Base-by-base conservation (phyloP, 2,329 filamentous ascomycete genomes). In the Seiridium unicorne region DNA sequence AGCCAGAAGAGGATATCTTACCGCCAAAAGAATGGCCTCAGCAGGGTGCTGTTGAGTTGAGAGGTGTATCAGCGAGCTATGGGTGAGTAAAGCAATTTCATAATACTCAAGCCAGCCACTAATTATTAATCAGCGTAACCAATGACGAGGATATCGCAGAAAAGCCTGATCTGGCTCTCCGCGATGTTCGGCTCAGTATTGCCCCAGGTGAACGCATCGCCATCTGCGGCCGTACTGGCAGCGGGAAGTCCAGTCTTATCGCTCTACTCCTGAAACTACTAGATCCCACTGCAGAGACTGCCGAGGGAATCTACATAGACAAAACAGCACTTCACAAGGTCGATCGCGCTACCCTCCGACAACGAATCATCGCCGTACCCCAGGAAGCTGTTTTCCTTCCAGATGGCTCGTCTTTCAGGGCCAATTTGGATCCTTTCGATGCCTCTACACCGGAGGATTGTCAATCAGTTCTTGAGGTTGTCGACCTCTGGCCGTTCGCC, bases 371-470 rank as follows among this genome's bases (percentile, higher is more conserved):
- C 49, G 73, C 74, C 3, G 66, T 81, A 3, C 77, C 79, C 0
- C 78, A 81, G 64, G 79, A 80, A 8, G 63, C 74, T 1, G 73
- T 78, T 6, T 79, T 81, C 65, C 65, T 79, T 3, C 73, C 71
- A 1, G 76, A 71, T 51, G 74, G 70, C 3, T 72, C 69, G 40
- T 73, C 65, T 1, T 75, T 74, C 59, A 65, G 60, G 7, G 60
- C 64, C 13, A 74, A 76, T 47, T 68, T 77, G 1, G 75, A 76
- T 57, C 72, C 73, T 0, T 69, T 64, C 13, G 55, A 60, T 0
- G 38, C 62, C 1, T 66, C 69, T 0, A 68, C 67, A 0, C 36
- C 54, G 0, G 62, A 55, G 0, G 68, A 72, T 5, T 67, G 64
- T 38, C 61, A 62, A 6, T 51, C 64, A 2, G 68, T 69, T 11